phyloP scores from a whole-genome alignment of 176 grass and related monocot species.

The Ensete glaucum region DNA sequence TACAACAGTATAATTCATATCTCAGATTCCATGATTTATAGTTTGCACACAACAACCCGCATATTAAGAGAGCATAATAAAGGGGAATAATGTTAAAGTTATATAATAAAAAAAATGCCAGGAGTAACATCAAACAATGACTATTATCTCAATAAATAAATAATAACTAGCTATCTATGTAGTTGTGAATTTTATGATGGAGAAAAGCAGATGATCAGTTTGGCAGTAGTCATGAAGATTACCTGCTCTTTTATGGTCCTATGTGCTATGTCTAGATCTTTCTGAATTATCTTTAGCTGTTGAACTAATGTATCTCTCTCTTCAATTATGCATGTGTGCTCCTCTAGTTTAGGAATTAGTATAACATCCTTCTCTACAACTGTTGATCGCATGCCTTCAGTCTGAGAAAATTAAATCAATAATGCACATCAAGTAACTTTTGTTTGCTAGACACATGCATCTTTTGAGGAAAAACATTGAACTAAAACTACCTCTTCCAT shows the following conservation, averaged over 20 bases:
- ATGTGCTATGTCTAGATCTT: conserved; percentile 63
- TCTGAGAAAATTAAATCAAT: conserved; percentile 38
- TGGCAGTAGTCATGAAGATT: not conserved
- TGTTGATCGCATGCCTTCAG: conserved; percentile 54
- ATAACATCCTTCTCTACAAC: conserved; percentile 63
- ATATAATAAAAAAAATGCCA: not conserved
- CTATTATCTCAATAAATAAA: not conserved
- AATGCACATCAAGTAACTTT: not conserved
- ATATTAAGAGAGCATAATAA: too few species aligned
- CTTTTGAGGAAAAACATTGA: conserved; percentile 2
- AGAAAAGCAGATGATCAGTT: not conserved
- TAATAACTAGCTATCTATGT: not conserved
- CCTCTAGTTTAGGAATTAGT: conserved; percentile 46
- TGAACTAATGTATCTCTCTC: conserved; percentile 48
- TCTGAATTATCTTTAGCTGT: conserved; percentile 48
- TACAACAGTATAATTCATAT: not conserved
- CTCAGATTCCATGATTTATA: too few species aligned
- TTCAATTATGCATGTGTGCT: conserved; percentile 39
- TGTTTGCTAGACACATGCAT: not conserved
- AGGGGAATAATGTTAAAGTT: too few species aligned
- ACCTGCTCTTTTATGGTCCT: conserved; percentile 84
- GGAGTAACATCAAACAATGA: not conserved
- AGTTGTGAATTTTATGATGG: not conserved
- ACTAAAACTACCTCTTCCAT: conserved; percentile 64
- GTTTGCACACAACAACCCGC: too few species aligned